Percentiles rank a stretch among this genome's conserved stretches.
These are phyloP conservation scores for Candida verbasci DNA, from an alignment of 805 yeast species.

Conservation along the genomic window DNA sequence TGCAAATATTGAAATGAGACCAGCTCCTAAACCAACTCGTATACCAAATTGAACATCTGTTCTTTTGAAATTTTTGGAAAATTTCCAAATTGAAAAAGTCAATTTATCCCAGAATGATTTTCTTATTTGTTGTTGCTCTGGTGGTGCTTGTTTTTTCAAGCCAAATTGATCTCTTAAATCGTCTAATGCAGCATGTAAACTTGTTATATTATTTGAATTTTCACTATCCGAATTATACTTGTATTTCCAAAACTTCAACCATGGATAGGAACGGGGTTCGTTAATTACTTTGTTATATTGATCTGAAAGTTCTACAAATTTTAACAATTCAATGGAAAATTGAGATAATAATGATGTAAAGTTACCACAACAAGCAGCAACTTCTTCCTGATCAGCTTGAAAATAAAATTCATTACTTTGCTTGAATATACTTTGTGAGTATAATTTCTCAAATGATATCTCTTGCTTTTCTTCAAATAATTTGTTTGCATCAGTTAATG, in stretches of 20 bases:
- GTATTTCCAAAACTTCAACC: constrained; percentile 51
- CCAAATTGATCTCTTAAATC: constrained; percentile 25
- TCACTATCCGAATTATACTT: not conserved
- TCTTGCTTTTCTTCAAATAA: constrained; percentile 55
- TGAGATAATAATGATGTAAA: constrained; percentile 63
- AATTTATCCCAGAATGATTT: not conserved
- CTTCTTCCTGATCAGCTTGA: constrained; percentile 68
- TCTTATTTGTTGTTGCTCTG: not conserved
- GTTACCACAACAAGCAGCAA: constrained; percentile 81
- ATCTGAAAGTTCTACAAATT: constrained; percentile 42
- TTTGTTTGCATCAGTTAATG: constrained; percentile 48
- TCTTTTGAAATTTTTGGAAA: constrained; percentile 49
- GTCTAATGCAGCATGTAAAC: constrained; percentile 32
- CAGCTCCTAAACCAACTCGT: constrained; percentile 75
- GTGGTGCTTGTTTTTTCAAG: not conserved
- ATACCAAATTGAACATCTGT: constrained; percentile 76
- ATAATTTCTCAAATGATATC: constrained; percentile 53
- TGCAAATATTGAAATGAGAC: constrained; percentile 62
- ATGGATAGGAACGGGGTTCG: constrained; percentile 39
- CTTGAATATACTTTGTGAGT: constrained; percentile 50
- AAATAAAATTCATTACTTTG: constrained; percentile 25
- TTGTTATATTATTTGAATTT: constrained; percentile 9
- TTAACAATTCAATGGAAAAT: constrained; percentile 53
- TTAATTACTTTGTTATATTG: constrained; percentile 29
- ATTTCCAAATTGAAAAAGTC: constrained; percentile 40